Conservation (phyloP, 768 basidiomycete genomes). For the Pholiota conissans region DNA sequence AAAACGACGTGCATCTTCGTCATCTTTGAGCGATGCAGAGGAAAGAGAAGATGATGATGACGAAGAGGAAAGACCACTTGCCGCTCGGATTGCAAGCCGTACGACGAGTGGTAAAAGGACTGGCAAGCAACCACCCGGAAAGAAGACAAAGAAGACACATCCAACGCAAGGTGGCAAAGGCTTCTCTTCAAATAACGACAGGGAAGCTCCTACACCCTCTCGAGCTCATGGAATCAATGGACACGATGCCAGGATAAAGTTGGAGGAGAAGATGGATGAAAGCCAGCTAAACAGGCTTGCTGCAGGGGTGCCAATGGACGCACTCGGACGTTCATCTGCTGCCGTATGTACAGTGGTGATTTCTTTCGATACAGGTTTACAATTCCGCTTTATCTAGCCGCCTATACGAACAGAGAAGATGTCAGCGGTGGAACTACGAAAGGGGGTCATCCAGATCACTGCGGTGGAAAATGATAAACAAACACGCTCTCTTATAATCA, state of each 20-base stretch:
- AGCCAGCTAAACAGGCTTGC: constrained; percentile 74
- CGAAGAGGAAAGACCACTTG: constrained; percentile 56
- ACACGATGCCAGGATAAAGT: constrained; percentile 55
- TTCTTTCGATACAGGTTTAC: constrained; percentile 7
- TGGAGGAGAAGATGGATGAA: constrained; percentile 82
- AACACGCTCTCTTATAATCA: constrained; percentile 76
- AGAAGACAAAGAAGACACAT: constrained; percentile 59
- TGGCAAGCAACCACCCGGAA: constrained; percentile 58
- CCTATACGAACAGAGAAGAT: constrained; percentile 69
- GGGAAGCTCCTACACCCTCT: constrained; percentile 28
- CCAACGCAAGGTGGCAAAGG: constrained; percentile 47
- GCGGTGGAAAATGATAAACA: constrained; percentile 83
- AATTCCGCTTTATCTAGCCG: constrained; percentile 34
- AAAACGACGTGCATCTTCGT: constrained; percentile 52
- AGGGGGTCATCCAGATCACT: constrained; percentile 78
- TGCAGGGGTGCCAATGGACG: constrained; percentile 79
- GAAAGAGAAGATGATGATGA: constrained; percentile 49
- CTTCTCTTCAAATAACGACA: constrained; percentile 32
- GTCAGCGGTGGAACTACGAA: constrained; percentile 76
- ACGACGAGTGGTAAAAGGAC: constrained; percentile 37
- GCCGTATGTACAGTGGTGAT: constrained; percentile 38
- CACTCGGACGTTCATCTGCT: constrained; percentile 43
- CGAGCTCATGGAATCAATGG: constrained; percentile 45
- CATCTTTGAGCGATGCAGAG: constrained; percentile 54
- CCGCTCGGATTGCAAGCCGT: constrained; percentile 39